Evolutionary conservation across 2,329 filamentous ascomycete genomes (phyloP).

Genomic region (Raffaelea ambrosiae): DNA sequence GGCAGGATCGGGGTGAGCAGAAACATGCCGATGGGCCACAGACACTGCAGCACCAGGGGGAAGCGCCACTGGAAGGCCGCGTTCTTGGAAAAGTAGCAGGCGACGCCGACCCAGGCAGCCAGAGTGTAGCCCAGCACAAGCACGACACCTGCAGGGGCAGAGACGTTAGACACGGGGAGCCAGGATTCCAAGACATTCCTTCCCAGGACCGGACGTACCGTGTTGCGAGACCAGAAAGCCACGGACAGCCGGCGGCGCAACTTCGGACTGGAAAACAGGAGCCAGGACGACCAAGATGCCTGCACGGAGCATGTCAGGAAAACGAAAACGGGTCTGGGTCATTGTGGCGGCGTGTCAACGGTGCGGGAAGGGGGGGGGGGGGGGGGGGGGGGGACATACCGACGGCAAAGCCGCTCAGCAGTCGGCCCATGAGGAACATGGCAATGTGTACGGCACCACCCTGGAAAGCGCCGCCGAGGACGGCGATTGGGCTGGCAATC

Average conservation of each 20-base stretch:
- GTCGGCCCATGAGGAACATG: slow-evolving; percentile 18
- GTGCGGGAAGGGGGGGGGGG: no score
- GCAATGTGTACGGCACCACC: slow-evolving; percentile 9
- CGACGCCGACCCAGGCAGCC: slow-evolving; percentile 25
- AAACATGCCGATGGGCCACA: slow-evolving; percentile 28
- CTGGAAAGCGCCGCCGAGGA: slow-evolving; percentile 7
- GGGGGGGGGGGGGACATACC: slow-evolving; percentile 22
- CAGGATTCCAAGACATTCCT: not conserved
- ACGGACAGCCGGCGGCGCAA: slow-evolving; percentile 21
- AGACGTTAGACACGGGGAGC: not conserved
- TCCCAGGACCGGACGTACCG: not conserved
- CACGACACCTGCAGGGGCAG: not conserved
- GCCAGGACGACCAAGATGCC: slow-evolving; percentile 6
- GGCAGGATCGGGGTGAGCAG: slow-evolving; percentile 1
- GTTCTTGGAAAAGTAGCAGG: slow-evolving; percentile 20
- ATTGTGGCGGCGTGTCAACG: no score
- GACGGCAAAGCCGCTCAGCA: slow-evolving; percentile 32
- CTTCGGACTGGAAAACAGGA: slow-evolving; percentile 20
- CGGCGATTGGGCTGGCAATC: slow-evolving; percentile 1
- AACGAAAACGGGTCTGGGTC: no score
- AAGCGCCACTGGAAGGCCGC: slow-evolving; percentile 31
- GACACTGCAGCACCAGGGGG: slow-evolving; percentile 30
- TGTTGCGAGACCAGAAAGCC: slow-evolving; percentile 22
- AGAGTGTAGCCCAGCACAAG: not conserved
- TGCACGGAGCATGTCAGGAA: no score